Evolutionary conservation across 176 grass and related monocot species (phyloP), one percentile per base, ranked within the genome.

Genomic region (Carex myosuroides): DNA sequence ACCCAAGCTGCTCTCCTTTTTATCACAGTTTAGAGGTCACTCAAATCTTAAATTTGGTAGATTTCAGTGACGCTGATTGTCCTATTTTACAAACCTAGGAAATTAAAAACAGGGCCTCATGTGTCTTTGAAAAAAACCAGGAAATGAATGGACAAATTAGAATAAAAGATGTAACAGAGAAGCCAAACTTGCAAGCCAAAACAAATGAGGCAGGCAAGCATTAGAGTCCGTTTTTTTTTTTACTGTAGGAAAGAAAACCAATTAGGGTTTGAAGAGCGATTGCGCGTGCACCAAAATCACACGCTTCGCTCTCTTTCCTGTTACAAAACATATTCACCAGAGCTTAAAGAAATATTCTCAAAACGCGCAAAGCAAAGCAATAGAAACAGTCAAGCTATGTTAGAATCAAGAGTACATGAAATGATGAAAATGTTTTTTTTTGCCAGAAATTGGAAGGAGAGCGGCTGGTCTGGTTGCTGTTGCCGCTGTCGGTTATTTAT

Each of bases 261-360:
- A 61, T 13, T 73, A 35, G 57, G 64, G 68, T 26, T 85, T 69
- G 20, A 26, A 55, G 52, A 82, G 79, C 44, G 57, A 64, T 52
- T 64, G 30, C 67, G 69, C 30, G 83, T 85, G 48, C 29, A 73
- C 35, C 56, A 41, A 61, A 77, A 81, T 69, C 84, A 79, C 73
- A 86, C 62, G 84, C 60, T 52, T 86, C 75, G 39, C 75, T 86
- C 60, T 79, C 84, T 81, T 86, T 86, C 84, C 84, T 65, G 17
- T 64, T 16, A 42, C 12, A 48, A 35, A 52, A 68, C 21, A 17
- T 3, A 67, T 76, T 77, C 13, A 77, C 72, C 50, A 8, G 24
- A 50, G 24, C 6, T 77, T 18, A 55, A 78, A 57, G 52, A 57
- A 21, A 77, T 56, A 56, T 56, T 32, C 32, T 50, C 14, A 17